Evolutionary conservation across 2,329 filamentous ascomycete genomes (phyloP), one percentile per base, ranked within the genome.

Genomic region (Diplodia intermedia): DNA sequence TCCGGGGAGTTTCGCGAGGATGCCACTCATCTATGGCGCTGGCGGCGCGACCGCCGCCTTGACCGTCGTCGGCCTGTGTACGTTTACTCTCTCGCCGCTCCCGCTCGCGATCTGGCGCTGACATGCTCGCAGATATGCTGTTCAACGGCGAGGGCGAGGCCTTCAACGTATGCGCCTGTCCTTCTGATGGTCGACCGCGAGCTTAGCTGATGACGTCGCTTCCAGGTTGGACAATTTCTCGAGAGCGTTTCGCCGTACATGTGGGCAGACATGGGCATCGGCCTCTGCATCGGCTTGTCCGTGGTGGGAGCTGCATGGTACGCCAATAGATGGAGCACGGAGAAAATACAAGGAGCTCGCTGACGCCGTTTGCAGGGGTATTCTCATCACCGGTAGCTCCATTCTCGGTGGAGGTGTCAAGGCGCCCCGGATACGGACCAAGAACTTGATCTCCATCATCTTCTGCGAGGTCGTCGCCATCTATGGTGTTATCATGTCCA

Each of bases 401-500:
- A 99, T 99, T 79, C 88, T 99, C 73, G 96, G 96, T 77, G 95
- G 92, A 75, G 95, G 95, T 84, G 95, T 99, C 77, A 94, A 92
- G 81, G 94, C 95, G 55, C 96, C 96, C 47, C 91, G 95, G 75
- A 99, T 99, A 82, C 92, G 95, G 80, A 99, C 95, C 71, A 99
- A 99, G 89, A 99, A 99, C 86, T 83, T 99, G 77, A 98, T 99
- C 80, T 98, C 94, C 76, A 99, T 99, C 82, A 98, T 99, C 83
- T 99, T 99, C 84, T 99, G 95, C 85, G 95, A 99, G 84, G 95
- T 99, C 77, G 95, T 99, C 76, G 95, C 95, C 81, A 99, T 99
- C 81, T 99, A 99, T 86, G 96, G 96, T 75, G 94, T 99, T 82
- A 99, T 99, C 83, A 99, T 99, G 93, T 91, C 94, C 75, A 99